phyloP scores from a whole-genome alignment of 78 protist species.

The Planoprotostelium fungivorum region DNA sequence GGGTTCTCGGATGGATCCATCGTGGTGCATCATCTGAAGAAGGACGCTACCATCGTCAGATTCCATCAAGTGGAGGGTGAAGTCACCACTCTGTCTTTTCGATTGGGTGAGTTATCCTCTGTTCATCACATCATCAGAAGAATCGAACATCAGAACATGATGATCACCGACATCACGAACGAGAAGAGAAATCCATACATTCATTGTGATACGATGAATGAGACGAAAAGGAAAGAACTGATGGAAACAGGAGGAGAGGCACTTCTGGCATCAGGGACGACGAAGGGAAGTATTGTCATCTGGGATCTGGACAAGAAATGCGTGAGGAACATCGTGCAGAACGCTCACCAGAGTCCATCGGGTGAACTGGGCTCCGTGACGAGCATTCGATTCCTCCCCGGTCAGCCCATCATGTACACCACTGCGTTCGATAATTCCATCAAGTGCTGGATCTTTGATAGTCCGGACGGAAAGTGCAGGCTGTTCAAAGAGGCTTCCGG shows the following conservation, averaged over 20 bases:
- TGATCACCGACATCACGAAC: too few relatives aligned
- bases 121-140: too few relatives aligned
- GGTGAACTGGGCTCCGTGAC: slow-evolving; percentile 20
- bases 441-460: neutral
- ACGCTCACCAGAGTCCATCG: neutral
- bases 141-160: too few relatives aligned
- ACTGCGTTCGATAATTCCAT: slow-evolving; percentile 40
- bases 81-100: slow-evolving; percentile 60
- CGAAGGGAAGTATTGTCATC: slow-evolving; percentile 21
- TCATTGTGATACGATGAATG: too few relatives aligned
- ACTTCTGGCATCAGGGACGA: slow-evolving; percentile 25
- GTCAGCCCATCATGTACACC: slow-evolving; percentile 40
- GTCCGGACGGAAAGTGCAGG: neutral
- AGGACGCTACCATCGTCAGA: slow-evolving; percentile 28
- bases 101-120: slow-evolving; percentile 9
- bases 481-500: neutral
- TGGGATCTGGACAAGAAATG: slow-evolving; percentile 58
- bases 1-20: slow-evolving; percentile 64
- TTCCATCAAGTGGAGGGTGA: slow-evolving; percentile 32
- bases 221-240: too few relatives aligned
- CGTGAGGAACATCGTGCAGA: neutral
- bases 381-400: slow-evolving; percentile 16
- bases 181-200: too few relatives aligned
- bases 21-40: slow-evolving; percentile 32
- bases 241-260: slow-evolving; percentile 41